These are phyloP conservation scores for Curvularia sp. DNA, from an alignment of 2,329 filamentous ascomycete genomes.

Conservation along the genomic window DNA sequence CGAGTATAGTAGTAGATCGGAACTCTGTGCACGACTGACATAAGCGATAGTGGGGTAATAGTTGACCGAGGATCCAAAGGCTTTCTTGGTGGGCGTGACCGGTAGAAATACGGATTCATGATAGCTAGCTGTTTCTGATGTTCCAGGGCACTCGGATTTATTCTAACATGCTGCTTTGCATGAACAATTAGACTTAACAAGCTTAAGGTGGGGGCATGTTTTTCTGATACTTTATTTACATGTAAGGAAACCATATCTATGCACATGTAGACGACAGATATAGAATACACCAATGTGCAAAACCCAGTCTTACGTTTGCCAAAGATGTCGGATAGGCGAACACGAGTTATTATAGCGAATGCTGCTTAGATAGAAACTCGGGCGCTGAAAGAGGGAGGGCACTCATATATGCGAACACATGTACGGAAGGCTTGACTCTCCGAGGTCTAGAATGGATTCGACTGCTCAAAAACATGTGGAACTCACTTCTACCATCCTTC, in stretches of 20 bases:
- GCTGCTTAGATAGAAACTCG: too few relatives aligned
- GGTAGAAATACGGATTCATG: too few relatives aligned
- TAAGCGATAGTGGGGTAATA: not conserved
- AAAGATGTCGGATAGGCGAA: too few relatives aligned
- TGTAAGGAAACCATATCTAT: too few relatives aligned
- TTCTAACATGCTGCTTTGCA: not conserved
- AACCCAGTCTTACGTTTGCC: too few relatives aligned
- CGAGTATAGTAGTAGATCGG: not conserved
- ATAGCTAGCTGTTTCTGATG: not conserved
- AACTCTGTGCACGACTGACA: slow-evolving; percentile 2
- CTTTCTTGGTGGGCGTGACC: not conserved
- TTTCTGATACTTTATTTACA: not conserved
- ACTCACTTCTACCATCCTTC: slow-evolving; percentile 13
- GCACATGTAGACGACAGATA: too few relatives aligned
- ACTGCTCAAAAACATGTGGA: not conserved
- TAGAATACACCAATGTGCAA: too few relatives aligned
- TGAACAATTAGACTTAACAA: not conserved
- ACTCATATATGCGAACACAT: not conserved
- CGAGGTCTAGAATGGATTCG: not conserved
- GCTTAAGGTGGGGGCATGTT: too few relatives aligned
- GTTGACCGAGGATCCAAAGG: not conserved
- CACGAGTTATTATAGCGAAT: too few relatives aligned
- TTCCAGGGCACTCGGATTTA: not conserved
- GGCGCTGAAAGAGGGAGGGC: too few relatives aligned
- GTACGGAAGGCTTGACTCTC: not conserved